phyloP scores from a whole-genome alignment of 495 filamentous ascomycete genomes.

The Sphaerosporella brunnea region DNA sequence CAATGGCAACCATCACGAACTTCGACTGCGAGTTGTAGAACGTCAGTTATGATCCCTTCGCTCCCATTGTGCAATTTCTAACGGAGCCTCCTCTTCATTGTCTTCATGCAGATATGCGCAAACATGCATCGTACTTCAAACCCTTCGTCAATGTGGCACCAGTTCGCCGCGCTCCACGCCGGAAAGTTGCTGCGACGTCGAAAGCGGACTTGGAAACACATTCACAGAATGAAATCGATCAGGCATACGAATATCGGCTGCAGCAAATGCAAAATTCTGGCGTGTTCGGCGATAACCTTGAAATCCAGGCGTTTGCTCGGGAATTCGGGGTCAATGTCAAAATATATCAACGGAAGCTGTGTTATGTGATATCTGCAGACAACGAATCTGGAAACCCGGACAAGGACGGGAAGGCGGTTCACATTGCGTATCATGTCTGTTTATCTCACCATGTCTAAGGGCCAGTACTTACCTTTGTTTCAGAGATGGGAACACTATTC shows the following conservation, averaged over 20 bases:
- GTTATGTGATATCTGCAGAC: conserved; percentile 28
- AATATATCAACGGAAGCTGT: conserved; percentile 38
- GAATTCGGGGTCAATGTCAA: conserved; percentile 45
- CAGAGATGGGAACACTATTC: conserved; percentile 59
- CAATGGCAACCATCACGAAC: conserved; percentile 38
- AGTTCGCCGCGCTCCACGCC: conserved; percentile 28
- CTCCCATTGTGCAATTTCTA: neutral
- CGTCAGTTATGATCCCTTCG: conserved; percentile 16
- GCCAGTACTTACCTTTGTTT: conserved; percentile 7
- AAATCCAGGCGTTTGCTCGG: conserved; percentile 49
- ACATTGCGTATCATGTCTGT: conserved; percentile 61
- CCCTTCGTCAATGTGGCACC: conserved; percentile 42
- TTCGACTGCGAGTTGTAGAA: conserved; percentile 42
- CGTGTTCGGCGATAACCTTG: conserved; percentile 54
- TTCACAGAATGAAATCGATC: conserved; percentile 41
- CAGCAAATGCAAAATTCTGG: conserved; percentile 42
- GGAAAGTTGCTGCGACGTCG: conserved; percentile 35
- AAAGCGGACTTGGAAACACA: conserved; percentile 26
- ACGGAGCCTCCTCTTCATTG: too few relatives aligned
- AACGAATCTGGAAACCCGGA: neutral
- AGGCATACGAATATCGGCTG: conserved; percentile 44
- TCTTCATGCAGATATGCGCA: conserved; percentile 35
- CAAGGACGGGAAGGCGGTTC: conserved; percentile 27
- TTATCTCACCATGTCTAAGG: conserved; percentile 7
- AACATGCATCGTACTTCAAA: conserved; percentile 45